Conservation (phyloP, 176 grass and related monocot genomes). For the Puya raimondii region DNA sequence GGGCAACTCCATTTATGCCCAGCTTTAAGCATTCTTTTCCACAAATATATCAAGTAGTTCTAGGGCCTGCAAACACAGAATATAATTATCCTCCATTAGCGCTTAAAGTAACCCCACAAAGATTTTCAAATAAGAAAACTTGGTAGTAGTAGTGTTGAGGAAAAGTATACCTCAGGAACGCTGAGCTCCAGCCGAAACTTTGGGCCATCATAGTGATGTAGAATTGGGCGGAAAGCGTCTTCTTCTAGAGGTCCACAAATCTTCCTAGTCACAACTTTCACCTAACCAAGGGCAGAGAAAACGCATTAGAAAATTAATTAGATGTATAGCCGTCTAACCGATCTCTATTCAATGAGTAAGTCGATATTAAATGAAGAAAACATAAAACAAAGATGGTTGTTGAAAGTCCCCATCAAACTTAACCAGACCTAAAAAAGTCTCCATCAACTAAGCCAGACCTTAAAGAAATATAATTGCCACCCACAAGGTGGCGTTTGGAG, state of each 20-base stretch:
- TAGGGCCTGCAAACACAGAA: constrained; percentile 41
- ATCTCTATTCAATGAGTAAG: background rate
- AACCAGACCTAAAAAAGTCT: background rate
- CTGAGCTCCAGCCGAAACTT: constrained; percentile 92
- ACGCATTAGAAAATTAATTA: background rate
- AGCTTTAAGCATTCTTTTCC: constrained; percentile 51
- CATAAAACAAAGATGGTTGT: background rate
- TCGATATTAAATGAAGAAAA: background rate
- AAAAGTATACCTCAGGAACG: constrained; percentile 54
- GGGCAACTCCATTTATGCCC: background rate
- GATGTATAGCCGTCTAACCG: background rate
- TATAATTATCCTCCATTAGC: background rate
- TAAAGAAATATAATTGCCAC: background rate
- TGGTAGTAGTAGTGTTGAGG: background rate
- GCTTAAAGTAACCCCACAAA: background rate
- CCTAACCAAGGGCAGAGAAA: constrained; percentile 29
- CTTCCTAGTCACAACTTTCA: constrained; percentile 69
- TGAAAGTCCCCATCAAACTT: background rate
- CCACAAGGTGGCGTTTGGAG: background rate
- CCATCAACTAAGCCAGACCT: background rate
- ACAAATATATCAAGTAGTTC: constrained; percentile 79
- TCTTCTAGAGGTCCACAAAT: constrained; percentile 78
- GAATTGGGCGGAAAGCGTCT: constrained; percentile 92
- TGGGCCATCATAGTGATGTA: constrained; percentile 97
- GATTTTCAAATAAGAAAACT: background rate